Conservation (phyloP, 2,329 filamentous ascomycete genomes). For the Fusarium anguioides region DNA sequence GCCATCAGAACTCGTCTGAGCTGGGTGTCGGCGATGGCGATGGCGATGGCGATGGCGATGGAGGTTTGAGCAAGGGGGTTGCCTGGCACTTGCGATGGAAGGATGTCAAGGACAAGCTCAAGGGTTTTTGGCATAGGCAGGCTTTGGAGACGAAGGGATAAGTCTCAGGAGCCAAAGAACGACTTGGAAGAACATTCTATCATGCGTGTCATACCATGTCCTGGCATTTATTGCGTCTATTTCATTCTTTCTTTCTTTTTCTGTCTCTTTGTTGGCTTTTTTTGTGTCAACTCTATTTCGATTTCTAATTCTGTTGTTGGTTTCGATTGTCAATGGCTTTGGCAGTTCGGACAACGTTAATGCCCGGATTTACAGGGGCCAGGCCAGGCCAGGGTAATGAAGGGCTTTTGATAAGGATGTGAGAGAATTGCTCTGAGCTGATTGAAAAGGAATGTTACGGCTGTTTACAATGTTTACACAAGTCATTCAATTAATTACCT, state of each 20-base stretch:
- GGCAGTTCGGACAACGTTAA: constrained; percentile 27
- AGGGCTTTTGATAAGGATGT: background rate
- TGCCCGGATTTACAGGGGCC: constrained; percentile 19
- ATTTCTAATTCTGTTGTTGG: constrained; percentile 33
- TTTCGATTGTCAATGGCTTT: constrained; percentile 39
- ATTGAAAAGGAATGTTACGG: background rate
- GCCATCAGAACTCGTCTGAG: constrained; percentile 48
- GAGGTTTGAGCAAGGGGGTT: constrained; percentile 7
- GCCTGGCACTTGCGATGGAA: constrained; percentile 31
- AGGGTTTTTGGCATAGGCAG: constrained; percentile 26
- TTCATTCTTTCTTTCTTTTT: constrained; percentile 1
- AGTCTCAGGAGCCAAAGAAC: constrained; percentile 1
- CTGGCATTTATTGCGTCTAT: too few relatives aligned
- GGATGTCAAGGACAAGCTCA: constrained; percentile 22
- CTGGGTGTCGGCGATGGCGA: constrained; percentile 36
- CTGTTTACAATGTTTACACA: constrained; percentile 26
- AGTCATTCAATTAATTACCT: constrained; percentile 17
- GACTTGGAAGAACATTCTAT: constrained; percentile 6
- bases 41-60: constrained; percentile 25
- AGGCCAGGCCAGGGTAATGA: background rate
- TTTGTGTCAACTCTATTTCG: constrained; percentile 27
- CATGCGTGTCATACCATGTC: background rate
- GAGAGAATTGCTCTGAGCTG: background rate
- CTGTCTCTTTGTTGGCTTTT: constrained; percentile 19
- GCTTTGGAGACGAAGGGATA: constrained; percentile 7